phyloP scores from a whole-genome alignment of 441 rosid genomes.

The Jatropha multifida region DNA sequence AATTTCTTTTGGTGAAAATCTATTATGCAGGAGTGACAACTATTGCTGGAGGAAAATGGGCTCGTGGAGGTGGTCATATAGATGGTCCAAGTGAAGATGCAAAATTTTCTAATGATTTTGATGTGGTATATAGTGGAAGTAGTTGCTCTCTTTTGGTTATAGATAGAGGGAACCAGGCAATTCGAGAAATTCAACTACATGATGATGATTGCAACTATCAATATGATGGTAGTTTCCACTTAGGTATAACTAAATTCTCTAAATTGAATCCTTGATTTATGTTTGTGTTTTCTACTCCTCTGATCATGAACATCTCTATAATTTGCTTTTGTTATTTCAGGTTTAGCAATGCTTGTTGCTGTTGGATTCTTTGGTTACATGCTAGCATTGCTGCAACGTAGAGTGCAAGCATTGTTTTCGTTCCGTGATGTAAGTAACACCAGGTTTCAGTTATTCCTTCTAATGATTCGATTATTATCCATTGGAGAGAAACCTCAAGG shows the following conservation, averaged over 20 bases:
- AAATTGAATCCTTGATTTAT: not conserved
- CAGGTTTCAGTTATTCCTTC: not conserved
- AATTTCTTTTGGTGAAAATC: not conserved
- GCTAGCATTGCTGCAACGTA: slow-evolving; percentile 76
- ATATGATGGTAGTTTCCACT: slow-evolving; percentile 53
- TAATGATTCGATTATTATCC: not conserved
- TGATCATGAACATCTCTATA: slow-evolving; percentile 7
- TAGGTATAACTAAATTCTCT: slow-evolving; percentile 43
- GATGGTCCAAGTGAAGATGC: slow-evolving; percentile 97
- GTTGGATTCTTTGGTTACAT: slow-evolving; percentile 85
- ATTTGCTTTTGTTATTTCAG: slow-evolving; percentile 35
- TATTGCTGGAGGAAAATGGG: slow-evolving; percentile 82
- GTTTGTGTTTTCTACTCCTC: not conserved
- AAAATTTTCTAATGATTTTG: slow-evolving; percentile 85
- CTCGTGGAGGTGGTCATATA: slow-evolving; percentile 66
- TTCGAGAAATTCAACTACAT: slow-evolving; percentile 81
- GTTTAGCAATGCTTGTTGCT: slow-evolving; percentile 71
- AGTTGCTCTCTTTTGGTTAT: slow-evolving; percentile 81
- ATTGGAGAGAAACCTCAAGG: not conserved
- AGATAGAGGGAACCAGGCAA: slow-evolving; percentile 88
- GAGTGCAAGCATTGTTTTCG: slow-evolving; percentile 63
- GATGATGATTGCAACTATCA: slow-evolving; percentile 68
- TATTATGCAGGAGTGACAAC: slow-evolving; percentile 69
- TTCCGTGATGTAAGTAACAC: slow-evolving; percentile 48
- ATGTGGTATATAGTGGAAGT: slow-evolving; percentile 59